phyloP scores from a whole-genome alignment of 2,329 filamentous ascomycete genomes.

The Rhinocladiella mackenziei region DNA sequence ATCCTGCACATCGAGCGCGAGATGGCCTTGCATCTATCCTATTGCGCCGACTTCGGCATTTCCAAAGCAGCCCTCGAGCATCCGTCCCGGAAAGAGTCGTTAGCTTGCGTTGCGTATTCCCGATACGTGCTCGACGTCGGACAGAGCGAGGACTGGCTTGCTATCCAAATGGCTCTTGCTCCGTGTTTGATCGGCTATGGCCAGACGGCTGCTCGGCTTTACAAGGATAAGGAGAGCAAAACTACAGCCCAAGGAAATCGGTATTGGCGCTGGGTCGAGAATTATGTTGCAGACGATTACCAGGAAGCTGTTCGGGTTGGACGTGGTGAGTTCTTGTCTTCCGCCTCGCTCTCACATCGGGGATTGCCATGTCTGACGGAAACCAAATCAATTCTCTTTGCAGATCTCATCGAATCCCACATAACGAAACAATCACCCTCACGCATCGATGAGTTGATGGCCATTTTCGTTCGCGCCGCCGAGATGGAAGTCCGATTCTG shows the following conservation, averaged over 20 bases:
- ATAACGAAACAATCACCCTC: conserved; percentile 67
- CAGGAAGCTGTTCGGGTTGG: conserved; percentile 65
- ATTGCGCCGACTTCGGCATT: conserved; percentile 78
- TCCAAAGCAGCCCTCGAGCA: conserved; percentile 67
- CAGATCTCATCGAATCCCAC: conserved; percentile 71
- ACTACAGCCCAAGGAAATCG: conserved; percentile 56
- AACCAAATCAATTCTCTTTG: neutral
- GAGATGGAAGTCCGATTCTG: conserved; percentile 73
- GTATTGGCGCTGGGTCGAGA: conserved; percentile 90
- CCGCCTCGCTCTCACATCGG: neutral
- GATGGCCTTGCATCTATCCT: conserved; percentile 74
- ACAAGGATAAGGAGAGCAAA: conserved; percentile 57
- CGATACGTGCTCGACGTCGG: conserved; percentile 86
- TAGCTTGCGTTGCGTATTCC: conserved; percentile 77
- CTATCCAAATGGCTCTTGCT: conserved; percentile 75
- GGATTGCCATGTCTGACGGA: neutral
- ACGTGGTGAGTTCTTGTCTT: conserved; percentile 11
- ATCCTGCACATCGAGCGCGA: conserved; percentile 74
- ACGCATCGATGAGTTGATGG: conserved; percentile 74
- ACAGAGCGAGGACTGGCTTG: conserved; percentile 81
- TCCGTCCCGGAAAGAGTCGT: conserved; percentile 61
- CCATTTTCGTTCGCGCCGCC: conserved; percentile 83
- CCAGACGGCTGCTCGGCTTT: conserved; percentile 68
- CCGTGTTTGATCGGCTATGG: conserved; percentile 90
- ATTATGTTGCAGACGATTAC: conserved; percentile 80